Evolutionary conservation across 148 eudicot genomes (phyloP), one percentile per base, ranked within the genome.

Genomic region (Nyssa sinensis): DNA sequence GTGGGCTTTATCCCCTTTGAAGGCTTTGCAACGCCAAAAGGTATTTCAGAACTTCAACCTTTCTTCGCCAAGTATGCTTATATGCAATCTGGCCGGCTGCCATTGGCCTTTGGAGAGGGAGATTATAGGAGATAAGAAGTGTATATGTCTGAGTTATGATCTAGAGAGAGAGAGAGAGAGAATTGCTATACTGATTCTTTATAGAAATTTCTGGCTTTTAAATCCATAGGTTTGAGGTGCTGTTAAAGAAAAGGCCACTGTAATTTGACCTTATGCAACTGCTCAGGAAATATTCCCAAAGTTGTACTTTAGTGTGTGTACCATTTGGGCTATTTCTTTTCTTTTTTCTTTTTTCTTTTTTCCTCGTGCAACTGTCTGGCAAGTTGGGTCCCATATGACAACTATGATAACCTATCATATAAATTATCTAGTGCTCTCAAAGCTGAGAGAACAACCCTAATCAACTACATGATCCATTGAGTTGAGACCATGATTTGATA

Each of bases 1-100:
- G 83, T 95, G 98, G 98, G 98, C 98, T 68, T 77, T 95, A 75
- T 95, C 98, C 33, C 98, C 98, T 77, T 75, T 95, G 69, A 95
- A 95, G 82, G 98, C 98, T 76, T 75, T 95, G 84, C 90, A 90
- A 78, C 94, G 96, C 74, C 98, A 95, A 80, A 90, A 94, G 97
- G 98, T 94, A 75, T 51, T 21, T 70, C 28, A 62, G 34, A 67
- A 68, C 41, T 37, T 69, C 35, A 58, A 47, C 32, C 49, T 71
- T 14, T 58, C 30, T 29, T 58, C 37, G 23, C 55, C 55, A n/a
- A 3, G 21, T 17, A n/a, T 37, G 10, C 7, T 23, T 35, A 19
- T 23, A 49, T 39, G 44, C 59, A 62, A 30, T 32, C 8, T 29
- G 69, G 44, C 61, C n/a, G 4, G 21, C 75, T 77, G 71, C 68